A percentile compares a stretch with the other conserved stretches of the same genome.
These are phyloP conservation scores for Geranium rotundifolium DNA, from an alignment of 345 rosid genomes.

Conservation along the genomic window DNA sequence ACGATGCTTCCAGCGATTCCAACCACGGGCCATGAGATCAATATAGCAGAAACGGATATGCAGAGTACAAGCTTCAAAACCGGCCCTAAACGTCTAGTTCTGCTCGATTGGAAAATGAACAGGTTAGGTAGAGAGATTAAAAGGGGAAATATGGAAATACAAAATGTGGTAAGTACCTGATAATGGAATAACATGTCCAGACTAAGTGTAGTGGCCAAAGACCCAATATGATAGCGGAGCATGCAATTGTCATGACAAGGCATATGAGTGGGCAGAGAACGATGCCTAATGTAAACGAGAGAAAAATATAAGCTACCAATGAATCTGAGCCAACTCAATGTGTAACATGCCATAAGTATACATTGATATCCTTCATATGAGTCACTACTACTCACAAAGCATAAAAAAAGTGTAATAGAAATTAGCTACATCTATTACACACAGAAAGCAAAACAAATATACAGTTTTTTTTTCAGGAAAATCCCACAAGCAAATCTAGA, in stretches of 20 bases:
- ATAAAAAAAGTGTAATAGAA: not conserved
- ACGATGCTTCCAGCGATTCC: constrained; percentile 52
- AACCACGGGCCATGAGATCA: constrained; percentile 54
- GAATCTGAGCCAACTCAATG: not conserved
- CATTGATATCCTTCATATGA: too few species aligned
- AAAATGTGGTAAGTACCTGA: constrained; percentile 39
- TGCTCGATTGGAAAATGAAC: constrained; percentile 26
- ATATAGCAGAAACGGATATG: constrained; percentile 36
- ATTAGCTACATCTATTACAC: too few species aligned
- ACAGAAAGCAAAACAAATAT: too few species aligned
- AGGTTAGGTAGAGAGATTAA: constrained; percentile 10
- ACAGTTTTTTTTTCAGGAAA: not conserved
- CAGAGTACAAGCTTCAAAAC: constrained; percentile 63
- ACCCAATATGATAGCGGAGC: constrained; percentile 55
- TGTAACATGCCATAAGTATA: not conserved
- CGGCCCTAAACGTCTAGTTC: constrained; percentile 69
- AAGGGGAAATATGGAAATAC: not conserved
- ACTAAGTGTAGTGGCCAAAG: constrained; percentile 50
- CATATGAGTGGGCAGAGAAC: constrained; percentile 60
- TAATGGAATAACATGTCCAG: constrained; percentile 55
- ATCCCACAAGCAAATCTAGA: not conserved
- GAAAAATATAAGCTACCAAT: not conserved
- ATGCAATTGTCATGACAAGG: constrained; percentile 52
- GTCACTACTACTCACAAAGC: not conserved
- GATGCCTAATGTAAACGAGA: constrained; percentile 36